Percentiles rank a stretch among this genome's conserved stretches.
phyloP scores from a whole-genome alignment of 208 protist species.

The Angomonas desouzai region DNA sequence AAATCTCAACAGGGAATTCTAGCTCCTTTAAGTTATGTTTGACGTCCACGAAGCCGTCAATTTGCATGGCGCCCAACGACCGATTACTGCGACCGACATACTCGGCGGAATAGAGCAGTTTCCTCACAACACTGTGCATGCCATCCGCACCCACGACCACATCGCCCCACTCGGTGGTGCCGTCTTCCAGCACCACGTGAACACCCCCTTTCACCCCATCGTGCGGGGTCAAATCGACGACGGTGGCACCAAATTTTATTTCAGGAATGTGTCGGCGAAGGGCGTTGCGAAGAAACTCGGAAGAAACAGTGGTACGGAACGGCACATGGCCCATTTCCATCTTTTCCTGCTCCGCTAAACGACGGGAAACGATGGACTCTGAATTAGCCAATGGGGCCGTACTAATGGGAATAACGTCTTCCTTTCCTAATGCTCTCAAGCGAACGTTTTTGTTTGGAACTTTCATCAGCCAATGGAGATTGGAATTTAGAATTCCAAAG shows the following conservation, averaged over 20 bases:
- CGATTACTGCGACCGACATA: conserved; percentile 56
- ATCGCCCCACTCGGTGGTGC: conserved; percentile 81
- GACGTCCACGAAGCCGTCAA: conserved; percentile 64
- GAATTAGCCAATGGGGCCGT: conserved; percentile 79
- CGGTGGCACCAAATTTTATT: conserved; percentile 63
- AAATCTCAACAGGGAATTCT: conserved; percentile 55
- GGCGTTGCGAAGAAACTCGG: conserved; percentile 42
- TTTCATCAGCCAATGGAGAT: conserved; percentile 53
- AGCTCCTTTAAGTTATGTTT: conserved; percentile 34
- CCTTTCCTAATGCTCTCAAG: conserved; percentile 37
- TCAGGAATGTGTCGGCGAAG: conserved; percentile 65
- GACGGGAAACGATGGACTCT: conserved; percentile 77
- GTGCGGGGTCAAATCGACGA: conserved; percentile 78
- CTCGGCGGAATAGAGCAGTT: conserved; percentile 76
- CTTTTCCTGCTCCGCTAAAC: conserved; percentile 50
- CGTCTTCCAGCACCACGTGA: conserved; percentile 69
- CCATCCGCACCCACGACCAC: conserved; percentile 87
- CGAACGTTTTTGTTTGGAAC: conserved; percentile 56
- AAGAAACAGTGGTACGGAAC: conserved; percentile 63
- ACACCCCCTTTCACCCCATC: conserved; percentile 83
- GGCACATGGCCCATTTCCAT: conserved; percentile 72
- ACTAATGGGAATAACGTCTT: conserved; percentile 73
- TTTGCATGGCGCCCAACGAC: conserved; percentile 72
- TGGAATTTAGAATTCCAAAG: conserved; percentile 68
- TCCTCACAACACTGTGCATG: conserved; percentile 75